phyloP scores from a whole-genome alignment of 768 basidiomycete species.

The Termitomyces sp. region DNA sequence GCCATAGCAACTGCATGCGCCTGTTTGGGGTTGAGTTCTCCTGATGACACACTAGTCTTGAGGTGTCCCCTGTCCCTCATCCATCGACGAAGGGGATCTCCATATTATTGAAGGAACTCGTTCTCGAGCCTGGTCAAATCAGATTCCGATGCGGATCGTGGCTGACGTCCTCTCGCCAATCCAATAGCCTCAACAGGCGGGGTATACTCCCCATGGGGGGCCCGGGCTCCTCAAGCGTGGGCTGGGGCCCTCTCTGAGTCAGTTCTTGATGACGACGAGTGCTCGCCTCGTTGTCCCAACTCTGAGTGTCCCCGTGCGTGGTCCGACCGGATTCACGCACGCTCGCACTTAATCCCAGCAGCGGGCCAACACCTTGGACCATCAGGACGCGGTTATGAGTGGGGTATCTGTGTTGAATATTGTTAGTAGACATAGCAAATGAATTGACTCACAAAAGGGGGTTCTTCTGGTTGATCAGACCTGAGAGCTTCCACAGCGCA shows the following conservation, averaged over 20 bases:
- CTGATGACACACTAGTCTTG: no score
- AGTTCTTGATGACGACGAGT: background rate
- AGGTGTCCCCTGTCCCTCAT: no score
- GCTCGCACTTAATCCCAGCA: background rate
- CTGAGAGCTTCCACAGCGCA: background rate
- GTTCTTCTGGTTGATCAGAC: background rate
- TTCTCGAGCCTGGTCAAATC: no score
- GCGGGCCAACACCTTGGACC: fast-evolving
- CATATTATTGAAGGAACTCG: no score
- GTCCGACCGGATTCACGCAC: background rate
- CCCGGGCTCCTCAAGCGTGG: background rate
- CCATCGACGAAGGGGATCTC: no score
- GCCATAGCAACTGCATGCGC: background rate
- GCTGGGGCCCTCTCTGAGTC: background rate
- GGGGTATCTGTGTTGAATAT: background rate
- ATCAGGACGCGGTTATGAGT: background rate
- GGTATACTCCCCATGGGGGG: background rate
- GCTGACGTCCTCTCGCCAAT: background rate
- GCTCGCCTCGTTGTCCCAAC: background rate
- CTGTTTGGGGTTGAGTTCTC: background rate
- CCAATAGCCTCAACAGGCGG: background rate
- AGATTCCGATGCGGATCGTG: background rate
- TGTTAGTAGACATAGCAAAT: background rate
- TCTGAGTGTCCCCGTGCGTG: background rate
- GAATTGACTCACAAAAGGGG: background rate